Evolutionary conservation across 106 monocot genomes (phyloP).

Genomic region (Dioscorea dumetorum): DNA sequence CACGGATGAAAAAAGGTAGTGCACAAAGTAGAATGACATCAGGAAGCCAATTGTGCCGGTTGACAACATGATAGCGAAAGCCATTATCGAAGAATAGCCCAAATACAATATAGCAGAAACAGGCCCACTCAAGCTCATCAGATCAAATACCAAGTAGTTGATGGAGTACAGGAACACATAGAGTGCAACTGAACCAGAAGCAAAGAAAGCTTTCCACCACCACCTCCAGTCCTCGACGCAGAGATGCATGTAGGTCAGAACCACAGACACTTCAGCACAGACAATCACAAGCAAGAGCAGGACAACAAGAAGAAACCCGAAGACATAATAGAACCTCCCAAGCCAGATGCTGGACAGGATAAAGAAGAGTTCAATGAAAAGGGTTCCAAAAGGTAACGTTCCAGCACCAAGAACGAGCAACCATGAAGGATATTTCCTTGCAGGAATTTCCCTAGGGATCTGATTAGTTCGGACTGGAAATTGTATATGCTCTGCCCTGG

Average conservation of each 20-base stretch:
- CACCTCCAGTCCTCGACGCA: constrained; percentile 76
- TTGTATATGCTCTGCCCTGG: constrained; percentile 34
- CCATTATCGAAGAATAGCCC: constrained; percentile 62
- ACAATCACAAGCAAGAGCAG: constrained; percentile 45
- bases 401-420: constrained; percentile 58
- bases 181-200: constrained; percentile 55
- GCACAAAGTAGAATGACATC: constrained; percentile 56
- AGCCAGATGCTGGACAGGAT: constrained; percentile 64
- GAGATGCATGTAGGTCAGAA: constrained; percentile 72
- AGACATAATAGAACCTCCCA: constrained; percentile 70
- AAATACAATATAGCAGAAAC: constrained; percentile 54
- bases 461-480: constrained; percentile 64
- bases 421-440: constrained; percentile 57
- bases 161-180: constrained; percentile 66
- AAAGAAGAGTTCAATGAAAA: constrained; percentile 70
- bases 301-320: constrained; percentile 62
- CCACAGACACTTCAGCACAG: constrained; percentile 63
- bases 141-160: constrained; percentile 65
- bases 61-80: constrained; percentile 52
- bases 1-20: constrained; percentile 62
- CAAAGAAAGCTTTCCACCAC: constrained; percentile 81
- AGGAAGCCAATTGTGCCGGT: constrained; percentile 68
- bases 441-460: constrained; percentile 62
- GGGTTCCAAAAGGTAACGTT: constrained; percentile 53
- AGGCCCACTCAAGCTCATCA: constrained; percentile 62